Conservation (phyloP, 345 rosid genomes). For the Aquilaria malaccensis region DNA sequence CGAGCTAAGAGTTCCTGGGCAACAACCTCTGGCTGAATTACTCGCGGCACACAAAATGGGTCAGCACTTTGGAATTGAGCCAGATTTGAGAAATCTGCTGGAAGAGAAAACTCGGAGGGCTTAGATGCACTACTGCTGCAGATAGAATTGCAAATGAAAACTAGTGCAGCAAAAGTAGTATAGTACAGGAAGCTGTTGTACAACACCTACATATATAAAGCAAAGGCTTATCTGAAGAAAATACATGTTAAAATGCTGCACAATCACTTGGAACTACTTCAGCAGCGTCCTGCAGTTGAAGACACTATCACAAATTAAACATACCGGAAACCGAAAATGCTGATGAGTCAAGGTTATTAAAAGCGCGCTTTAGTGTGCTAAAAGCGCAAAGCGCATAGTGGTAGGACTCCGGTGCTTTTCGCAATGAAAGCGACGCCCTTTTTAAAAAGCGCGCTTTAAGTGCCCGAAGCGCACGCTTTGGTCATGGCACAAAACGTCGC, state of each 20-base stretch:
- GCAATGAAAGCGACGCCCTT: no score
- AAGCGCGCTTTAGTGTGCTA: no score
- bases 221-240: constrained; percentile 97
- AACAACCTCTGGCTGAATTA: constrained; percentile 86
- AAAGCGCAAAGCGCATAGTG: no score
- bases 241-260: constrained; percentile 81
- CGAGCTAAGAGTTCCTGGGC: constrained; percentile 92
- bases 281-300: constrained; percentile 45
- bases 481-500: no score
- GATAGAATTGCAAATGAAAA: constrained; percentile 74
- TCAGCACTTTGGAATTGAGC: constrained; percentile 77
- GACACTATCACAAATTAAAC: constrained; percentile 10
- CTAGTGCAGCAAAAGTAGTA: constrained; percentile 90
- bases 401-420: no score
- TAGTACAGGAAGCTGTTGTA: constrained; percentile 95
- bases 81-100: constrained; percentile 64
- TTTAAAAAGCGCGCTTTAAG: no score
- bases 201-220: constrained; percentile 88
- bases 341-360: not conserved
- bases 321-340: constrained; percentile 25
- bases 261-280: constrained; percentile 66
- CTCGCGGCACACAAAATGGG: constrained; percentile 83
- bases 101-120: constrained; percentile 75
- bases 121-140: constrained; percentile 57
- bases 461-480: no score